Base-by-base conservation (phyloP, 2,329 filamentous ascomycete species). In the Aureobasidium sp. region DNA sequence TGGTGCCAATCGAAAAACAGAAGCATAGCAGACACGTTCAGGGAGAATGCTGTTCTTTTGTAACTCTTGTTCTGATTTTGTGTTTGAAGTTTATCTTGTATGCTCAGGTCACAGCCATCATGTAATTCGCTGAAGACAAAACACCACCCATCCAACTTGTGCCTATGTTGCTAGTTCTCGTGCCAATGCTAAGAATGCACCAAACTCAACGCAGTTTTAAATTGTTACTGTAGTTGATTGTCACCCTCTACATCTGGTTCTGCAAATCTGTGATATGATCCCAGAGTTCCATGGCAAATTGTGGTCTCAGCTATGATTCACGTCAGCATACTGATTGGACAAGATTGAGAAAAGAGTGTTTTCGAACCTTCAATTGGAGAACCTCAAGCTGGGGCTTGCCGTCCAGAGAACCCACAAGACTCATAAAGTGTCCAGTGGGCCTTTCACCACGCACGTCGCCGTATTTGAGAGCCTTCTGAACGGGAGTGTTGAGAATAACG, bases 401-500 rank as follows among this genome's bases (percentile, higher is more conserved):
- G 52, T 82, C 78, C 64, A 84, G 81, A 6, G 81, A 75, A 56
- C 82, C 81, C 64, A 80, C 79, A 68, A 96, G 83, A 59, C 84
- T 82, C 52, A 91, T 81, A 48, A 85, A 82, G 73, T 90, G 90
- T 64, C 88, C 82, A 45, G 83, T 85, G 34, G 90, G 86, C 68
- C 88, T 88, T 57, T 77, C 76, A 53, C 84, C 83, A 44, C 75
- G 72, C 5, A 76, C 71, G 65, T 91, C 85, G 64, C 91, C 87
- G 70, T 95, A 90, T 48, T 85, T 85, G 83, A 95, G 89, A 5
- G 86, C 84, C 62, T 89, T 87, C 64, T 91, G 84, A 63, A 97
- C 81, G 0, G 87, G 85, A 1, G 89, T 90, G 76, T 97, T 97
- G 56, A 97, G 79, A 65, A 96, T 87, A 60, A 97, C 86, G 25